Percentiles rank a stretch among this genome's conserved stretches.
Conservation (phyloP, 2,329 filamentous ascomycete genomes). For the Claviceps arundinis region DNA sequence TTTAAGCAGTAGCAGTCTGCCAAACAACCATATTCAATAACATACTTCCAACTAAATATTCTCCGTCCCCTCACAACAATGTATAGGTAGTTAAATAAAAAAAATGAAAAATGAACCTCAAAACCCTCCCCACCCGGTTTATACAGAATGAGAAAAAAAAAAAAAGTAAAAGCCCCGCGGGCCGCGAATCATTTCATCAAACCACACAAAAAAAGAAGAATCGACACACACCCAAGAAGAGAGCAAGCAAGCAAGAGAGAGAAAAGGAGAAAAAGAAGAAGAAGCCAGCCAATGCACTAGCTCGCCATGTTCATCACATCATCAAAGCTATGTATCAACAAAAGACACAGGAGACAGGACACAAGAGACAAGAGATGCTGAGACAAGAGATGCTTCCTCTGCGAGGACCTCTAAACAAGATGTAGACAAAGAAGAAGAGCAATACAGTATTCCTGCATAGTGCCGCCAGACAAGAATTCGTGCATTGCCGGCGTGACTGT, state of each 20-base stretch:
- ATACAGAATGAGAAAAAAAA: slow-evolving; percentile 1
- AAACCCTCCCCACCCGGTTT: background rate
- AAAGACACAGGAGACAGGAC: slow-evolving; percentile 7
- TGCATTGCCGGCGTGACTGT: slow-evolving; percentile 15
- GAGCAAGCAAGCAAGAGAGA: background rate
- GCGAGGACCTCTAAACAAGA: background rate
- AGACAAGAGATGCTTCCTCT: background rate
- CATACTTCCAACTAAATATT: too few relatives aligned
- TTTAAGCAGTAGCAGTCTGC: too few relatives aligned
- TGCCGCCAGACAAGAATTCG: background rate
- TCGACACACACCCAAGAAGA: background rate
- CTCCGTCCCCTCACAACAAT: too few relatives aligned
- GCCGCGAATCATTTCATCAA: slow-evolving; percentile 1
- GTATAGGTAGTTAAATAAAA: too few relatives aligned
- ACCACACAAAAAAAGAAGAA: background rate
- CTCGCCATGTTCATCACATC: slow-evolving; percentile 12
- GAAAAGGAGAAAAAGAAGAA: background rate
- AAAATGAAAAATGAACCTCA: too few relatives aligned
- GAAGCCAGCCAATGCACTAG: background rate
- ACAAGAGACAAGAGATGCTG: background rate
- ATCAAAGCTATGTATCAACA: slow-evolving; percentile 10
- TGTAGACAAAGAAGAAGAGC: too few relatives aligned
- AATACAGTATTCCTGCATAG: background rate
- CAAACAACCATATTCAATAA: too few relatives aligned
- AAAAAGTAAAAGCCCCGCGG: slow-evolving; percentile 1